Evolutionary conservation across 305 asterid genomes (phyloP).

Genomic region (Rubia peregrina): DNA sequence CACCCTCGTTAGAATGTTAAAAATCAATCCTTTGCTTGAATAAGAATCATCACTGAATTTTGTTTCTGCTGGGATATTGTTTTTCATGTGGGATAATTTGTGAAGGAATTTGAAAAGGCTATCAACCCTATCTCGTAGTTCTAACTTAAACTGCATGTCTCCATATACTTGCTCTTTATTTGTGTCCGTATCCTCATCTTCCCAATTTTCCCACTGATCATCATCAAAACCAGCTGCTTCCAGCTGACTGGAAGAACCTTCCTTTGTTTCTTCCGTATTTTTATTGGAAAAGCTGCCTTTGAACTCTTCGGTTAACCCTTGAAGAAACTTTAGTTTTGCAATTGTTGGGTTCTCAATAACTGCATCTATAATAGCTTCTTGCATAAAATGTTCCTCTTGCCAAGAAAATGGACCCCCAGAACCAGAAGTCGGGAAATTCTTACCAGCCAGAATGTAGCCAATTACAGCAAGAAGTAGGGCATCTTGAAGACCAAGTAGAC

Average conservation of each 20-base stretch:
- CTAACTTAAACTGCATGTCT: conserved; percentile 85
- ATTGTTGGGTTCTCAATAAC: conserved; percentile 68
- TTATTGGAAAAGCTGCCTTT: conserved; percentile 42
- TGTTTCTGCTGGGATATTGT: conserved; percentile 40
- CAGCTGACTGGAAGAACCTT: conserved; percentile 28
- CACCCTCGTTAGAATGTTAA: conserved; percentile 54
- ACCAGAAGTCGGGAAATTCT: conserved; percentile 89
- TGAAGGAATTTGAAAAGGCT: conserved; percentile 83
- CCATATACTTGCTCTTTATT: conserved; percentile 54
- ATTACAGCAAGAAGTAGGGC: conserved; percentile 66
- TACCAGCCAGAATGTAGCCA: conserved; percentile 90
- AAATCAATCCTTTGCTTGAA: conserved; percentile 62
- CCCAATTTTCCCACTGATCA: conserved; percentile 93
- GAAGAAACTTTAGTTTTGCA: conserved; percentile 63
- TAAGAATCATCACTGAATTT: conserved; percentile 58
- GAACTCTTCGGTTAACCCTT: conserved; percentile 59
- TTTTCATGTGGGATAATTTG: conserved; percentile 58
- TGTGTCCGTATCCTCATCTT: conserved; percentile 46
- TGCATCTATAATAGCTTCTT: conserved; percentile 92
- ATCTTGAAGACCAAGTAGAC: conserved; percentile 65
- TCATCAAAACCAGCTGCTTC: conserved; percentile 59
- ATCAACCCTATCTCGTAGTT: conserved; percentile 81
- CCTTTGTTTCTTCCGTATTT: conserved; percentile 38
- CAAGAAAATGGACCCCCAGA: conserved; percentile 91
- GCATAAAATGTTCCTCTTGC: conserved; percentile 98